These are phyloP conservation scores for Fusarium sp. DNA, from an alignment of 2,329 filamentous ascomycete species.

Conservation along the genomic window DNA sequence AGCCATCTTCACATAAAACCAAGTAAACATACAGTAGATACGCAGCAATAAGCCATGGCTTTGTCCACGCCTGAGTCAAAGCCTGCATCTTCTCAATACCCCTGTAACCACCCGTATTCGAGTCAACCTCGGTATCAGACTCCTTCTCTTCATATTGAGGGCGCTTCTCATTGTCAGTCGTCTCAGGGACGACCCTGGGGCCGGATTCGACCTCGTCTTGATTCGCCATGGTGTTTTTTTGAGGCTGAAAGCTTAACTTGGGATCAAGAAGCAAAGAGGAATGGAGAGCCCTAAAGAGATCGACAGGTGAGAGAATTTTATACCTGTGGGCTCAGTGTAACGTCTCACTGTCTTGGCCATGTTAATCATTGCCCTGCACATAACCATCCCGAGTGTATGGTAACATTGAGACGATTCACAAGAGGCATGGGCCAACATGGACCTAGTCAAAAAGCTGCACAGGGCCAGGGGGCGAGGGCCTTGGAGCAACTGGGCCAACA, in stretches of 20 bases:
- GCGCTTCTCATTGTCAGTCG: background rate
- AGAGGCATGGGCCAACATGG: background rate
- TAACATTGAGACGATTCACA: background rate
- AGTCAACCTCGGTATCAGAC: background rate
- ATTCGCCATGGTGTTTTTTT: background rate
- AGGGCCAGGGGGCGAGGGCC: too few relatives aligned
- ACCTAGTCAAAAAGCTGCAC: too few relatives aligned
- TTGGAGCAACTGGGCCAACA: too few relatives aligned
- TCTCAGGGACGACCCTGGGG: background rate
- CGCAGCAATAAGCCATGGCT: slow-evolving; percentile 46
- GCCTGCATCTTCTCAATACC: slow-evolving; percentile 51
- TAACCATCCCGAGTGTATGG: background rate
- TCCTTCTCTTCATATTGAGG: background rate
- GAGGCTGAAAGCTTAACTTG: background rate
- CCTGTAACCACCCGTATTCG: slow-evolving; percentile 3
- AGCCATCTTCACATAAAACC: background rate
- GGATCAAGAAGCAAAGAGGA: background rate
- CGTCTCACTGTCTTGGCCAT: background rate
- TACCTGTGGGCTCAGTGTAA: background rate
- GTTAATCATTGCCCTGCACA: background rate
- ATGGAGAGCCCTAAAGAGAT: background rate
- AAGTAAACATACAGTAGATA: slow-evolving; percentile 40
- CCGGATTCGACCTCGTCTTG: slow-evolving; percentile 4
- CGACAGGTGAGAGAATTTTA: background rate
- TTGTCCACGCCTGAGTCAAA: slow-evolving; percentile 50